Percentiles rank a stretch among this genome's conserved stretches.
phyloP scores from a whole-genome alignment of 306 rosid species.

The Astragalus membranaceus region DNA sequence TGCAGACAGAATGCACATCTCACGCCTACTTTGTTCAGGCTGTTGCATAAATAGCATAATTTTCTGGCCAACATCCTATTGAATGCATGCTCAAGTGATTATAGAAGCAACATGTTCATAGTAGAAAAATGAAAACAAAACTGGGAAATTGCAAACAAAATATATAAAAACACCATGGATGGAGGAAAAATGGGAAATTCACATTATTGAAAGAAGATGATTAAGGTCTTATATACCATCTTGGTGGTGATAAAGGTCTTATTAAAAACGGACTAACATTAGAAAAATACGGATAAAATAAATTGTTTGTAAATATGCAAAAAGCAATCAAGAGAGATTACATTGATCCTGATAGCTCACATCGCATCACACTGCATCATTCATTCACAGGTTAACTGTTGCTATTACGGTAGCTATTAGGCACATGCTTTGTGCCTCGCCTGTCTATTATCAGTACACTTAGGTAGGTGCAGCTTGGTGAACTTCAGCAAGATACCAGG shows the following conservation, averaged over 20 bases:
- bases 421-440: conserved; percentile 5
- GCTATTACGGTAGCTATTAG: background rate
- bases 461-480: background rate
- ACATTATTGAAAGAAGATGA: background rate
- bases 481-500: conserved; percentile 5
- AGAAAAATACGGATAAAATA: conserved; percentile 2
- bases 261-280: background rate
- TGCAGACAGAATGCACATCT: conserved; percentile 88
- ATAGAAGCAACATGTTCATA: conserved; percentile 23
- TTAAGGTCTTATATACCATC: background rate
- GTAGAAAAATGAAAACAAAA: conserved; percentile 18
- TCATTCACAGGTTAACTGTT: background rate
- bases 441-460: background rate
- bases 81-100: conserved; percentile 28
- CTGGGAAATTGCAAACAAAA: conserved; percentile 5
- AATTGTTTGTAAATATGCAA: background rate
- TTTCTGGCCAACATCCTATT: conserved; percentile 94
- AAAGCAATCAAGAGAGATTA: background rate
- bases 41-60: conserved; percentile 79
- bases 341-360: background rate
- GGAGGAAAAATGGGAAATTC: conserved; percentile 1
- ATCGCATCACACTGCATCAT: background rate
- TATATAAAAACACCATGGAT: conserved; percentile 6
- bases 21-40: conserved; percentile 65
- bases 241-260: too few species aligned